Evolutionary conservation across 1,139 yeast species (phyloP).

Genomic region (Suhomyces taliae): DNA sequence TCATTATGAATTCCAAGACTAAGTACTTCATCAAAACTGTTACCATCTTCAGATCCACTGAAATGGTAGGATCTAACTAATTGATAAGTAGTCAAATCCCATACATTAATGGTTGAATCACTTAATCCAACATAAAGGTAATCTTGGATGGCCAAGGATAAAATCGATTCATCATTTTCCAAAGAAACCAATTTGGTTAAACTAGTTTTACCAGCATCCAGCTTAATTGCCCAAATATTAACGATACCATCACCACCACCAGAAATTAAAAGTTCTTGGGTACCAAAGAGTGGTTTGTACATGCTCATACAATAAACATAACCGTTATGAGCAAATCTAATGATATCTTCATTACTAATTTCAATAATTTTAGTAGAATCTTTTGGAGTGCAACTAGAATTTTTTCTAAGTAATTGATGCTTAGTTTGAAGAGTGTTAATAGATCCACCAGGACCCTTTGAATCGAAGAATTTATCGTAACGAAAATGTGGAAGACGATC

Average conservation of each 20-base stretch:
- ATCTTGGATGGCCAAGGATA: constrained; percentile 63
- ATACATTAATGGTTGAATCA: constrained; percentile 69
- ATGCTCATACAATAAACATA: constrained; percentile 73
- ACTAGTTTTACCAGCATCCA: constrained; percentile 10
- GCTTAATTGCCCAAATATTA: constrained; percentile 63
- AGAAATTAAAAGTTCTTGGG: constrained; percentile 24
- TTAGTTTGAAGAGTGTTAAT: constrained; percentile 35
- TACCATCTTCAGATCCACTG: constrained; percentile 15
- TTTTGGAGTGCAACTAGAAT: constrained; percentile 12
- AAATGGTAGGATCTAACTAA: constrained; percentile 59
- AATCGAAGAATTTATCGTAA: constrained; percentile 86
- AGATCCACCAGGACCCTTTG: constrained; percentile 79
- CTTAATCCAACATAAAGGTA: constrained; percentile 78
- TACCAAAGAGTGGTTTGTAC: constrained; percentile 14
- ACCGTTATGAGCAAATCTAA: constrained; percentile 88
- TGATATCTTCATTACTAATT: constrained; percentile 61
- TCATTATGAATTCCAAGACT: constrained; percentile 50
- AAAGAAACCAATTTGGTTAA: constrained; percentile 39
- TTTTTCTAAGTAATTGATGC: constrained; percentile 28
- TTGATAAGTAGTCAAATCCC: constrained; percentile 84
- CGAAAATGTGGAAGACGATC: constrained; percentile 72
- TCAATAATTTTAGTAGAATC: constrained; percentile 51
- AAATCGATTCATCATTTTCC: constrained; percentile 67
- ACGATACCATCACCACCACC: constrained; percentile 93
- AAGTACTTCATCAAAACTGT: constrained; percentile 30